Base-by-base conservation (phyloP, 257 asterid species). In the Solanum infundibuliforme region DNA sequence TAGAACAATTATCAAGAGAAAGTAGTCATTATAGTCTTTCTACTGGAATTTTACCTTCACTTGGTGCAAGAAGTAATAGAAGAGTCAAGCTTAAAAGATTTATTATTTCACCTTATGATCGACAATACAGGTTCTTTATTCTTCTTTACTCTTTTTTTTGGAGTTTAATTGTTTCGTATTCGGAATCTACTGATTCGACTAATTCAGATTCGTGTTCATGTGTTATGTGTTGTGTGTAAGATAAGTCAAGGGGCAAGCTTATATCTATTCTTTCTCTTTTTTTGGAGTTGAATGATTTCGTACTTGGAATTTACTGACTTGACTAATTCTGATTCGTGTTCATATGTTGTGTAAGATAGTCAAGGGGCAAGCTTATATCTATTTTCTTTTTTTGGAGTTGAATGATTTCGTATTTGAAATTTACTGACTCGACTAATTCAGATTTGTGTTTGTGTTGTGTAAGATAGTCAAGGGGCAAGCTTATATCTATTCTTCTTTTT, bases 41-140 rank as follows among this genome's bases (percentile, higher is more conserved):
- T 0, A 83, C 94, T 31, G 95, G 93, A 31, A 88, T 93, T 87
- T 91, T 93, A 84, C 95, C 95, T 71, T 92, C 95, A 25, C 94
- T 93, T 36, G 95, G 95, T 31, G 93, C 93, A 18, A 87, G 92
- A 83, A 91, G 92, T 62, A 91, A 87, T 90, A 92, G 93, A 8
- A 85, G 93, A 83, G 85, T 91, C 43, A 91, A 91, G 74, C 93
- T 93, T 83, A 91, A 90, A 4, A 39, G 85, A 35, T 91, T 83
- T 87, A 89, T 84, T 20, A 6, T 92, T 41, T 91, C 94, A 1
- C 94, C 94, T 7, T 91, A 87, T 75, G 91, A 93, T 89, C 94
- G 82, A 83, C 94, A 91, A 29, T 93, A 92, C 90, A 90, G 93
- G 93, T 88, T 72, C 18, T 35, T 7, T 23, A 20, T 36, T 88